phyloP scores from a whole-genome alignment of 345 rosid genomes.

The Salix brachista region DNA sequence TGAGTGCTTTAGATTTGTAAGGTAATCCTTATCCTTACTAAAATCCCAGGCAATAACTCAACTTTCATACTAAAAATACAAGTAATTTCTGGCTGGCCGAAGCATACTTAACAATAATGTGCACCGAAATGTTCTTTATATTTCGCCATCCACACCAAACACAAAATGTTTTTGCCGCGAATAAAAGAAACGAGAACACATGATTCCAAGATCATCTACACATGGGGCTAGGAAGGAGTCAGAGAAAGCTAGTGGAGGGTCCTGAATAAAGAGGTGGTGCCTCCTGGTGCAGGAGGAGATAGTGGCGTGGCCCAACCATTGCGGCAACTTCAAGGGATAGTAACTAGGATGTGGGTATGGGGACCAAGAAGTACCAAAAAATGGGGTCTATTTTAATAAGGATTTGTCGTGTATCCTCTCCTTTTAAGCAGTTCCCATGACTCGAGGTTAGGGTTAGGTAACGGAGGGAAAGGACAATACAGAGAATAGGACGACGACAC shows the following conservation, averaged over 20 bases:
- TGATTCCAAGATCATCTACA: neutral
- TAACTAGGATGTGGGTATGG: neutral
- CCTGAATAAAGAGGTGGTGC: neutral
- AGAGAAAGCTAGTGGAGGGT: neutral
- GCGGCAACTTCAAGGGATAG: neutral
- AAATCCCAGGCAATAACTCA: no score
- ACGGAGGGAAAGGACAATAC: neutral
- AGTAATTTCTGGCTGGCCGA: no score
- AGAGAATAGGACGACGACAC: constrained; percentile 2
- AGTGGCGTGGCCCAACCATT: neutral
- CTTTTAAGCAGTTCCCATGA: neutral
- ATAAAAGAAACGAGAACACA: neutral
- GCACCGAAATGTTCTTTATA: no score
- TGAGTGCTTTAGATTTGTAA: no score
- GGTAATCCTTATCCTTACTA: no score
- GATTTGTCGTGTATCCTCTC: neutral
- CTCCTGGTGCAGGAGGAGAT: neutral
- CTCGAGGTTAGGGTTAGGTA: neutral
- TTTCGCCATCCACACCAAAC: neutral
- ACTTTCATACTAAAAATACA: no score
- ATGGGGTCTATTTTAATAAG: neutral
- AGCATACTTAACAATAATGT: no score
- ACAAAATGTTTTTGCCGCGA: neutral
- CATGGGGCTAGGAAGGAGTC: neutral
- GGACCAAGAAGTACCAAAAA: neutral